Evolutionary conservation across 2,329 filamentous ascomycete genomes (phyloP), one percentile per base, ranked within the genome.

Genomic region (Clonostachys solani): DNA sequence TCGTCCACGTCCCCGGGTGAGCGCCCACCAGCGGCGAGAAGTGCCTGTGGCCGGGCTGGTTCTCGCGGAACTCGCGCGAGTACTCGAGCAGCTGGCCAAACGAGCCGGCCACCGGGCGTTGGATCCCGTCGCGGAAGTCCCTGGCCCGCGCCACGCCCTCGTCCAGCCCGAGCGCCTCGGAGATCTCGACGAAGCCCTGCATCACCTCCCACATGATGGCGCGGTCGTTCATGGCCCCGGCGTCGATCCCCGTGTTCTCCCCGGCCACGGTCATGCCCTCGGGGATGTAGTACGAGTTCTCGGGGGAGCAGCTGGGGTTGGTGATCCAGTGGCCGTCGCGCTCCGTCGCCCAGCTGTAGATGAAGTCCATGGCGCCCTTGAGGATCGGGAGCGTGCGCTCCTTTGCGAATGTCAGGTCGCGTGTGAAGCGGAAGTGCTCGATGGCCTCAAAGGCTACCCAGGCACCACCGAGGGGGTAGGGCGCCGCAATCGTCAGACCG

Each of bases 391-490:
- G 57, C 10, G 35, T 23, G 13, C 49, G 53, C 7, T 47, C 47
- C 33, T 43, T 41, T 12, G 67, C 56, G 44, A 68, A 63, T 1
- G 50, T 35, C 15, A 47, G 46, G 45, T 69, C 56, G 1, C 57
- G 52, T 2, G 57, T 64, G 47, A 67, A 72, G 6, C 54, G 56
- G 45, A 65, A 69, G 42, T 64, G 60, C 46, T 71, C 64, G 51
- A 67, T 66, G 10, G 64, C 53, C 49, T 73, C 66, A 29, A 56
- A 59, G 29, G 60, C 62, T 8, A 73, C 50, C 69, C 69, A 73
- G 12, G 63, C 65, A 2, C 59, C 63, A 15, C 65, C 64, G 46
- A 71, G 23, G 4, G 49, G 49, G 12, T 46, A 50, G 15, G 49
- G 43, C 6, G 49, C 43, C 8, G 49, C 49, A 12, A 46, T 47